Evolutionary conservation across 176 grass and related monocot genomes (phyloP).

Genomic region (Avena eriantha): DNA sequence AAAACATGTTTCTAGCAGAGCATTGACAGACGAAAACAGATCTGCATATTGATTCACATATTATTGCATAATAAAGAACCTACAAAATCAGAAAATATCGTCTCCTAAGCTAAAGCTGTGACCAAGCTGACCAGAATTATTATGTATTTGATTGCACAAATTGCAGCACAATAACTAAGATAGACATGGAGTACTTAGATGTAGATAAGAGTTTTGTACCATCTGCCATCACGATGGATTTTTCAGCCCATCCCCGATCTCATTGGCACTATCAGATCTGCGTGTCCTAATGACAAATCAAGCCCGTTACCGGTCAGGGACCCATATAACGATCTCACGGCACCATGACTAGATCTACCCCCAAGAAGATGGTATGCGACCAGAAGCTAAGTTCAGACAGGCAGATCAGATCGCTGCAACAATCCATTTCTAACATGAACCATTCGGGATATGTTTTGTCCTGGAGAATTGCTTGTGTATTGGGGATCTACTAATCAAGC

Average conservation of each 20-base stretch:
- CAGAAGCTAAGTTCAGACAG: neutral
- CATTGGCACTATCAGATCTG: conserved; percentile 14
- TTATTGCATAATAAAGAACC: neutral
- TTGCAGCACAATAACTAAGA: neutral
- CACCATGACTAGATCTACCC: neutral
- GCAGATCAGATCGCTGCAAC: neutral
- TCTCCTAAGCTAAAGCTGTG: neutral
- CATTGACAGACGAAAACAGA: neutral
- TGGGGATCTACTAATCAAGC: conserved; percentile 12
- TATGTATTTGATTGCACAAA: neutral
- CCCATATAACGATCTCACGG: neutral
- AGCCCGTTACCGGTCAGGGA: neutral
- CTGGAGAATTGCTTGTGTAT: neutral
- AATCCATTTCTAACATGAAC: neutral
- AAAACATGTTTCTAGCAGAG: neutral
- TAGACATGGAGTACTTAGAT: neutral
- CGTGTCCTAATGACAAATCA: neutral
- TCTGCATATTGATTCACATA: neutral
- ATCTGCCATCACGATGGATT: too few species aligned
- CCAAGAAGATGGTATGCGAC: neutral
- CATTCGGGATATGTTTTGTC: neutral
- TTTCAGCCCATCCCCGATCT: too few species aligned
- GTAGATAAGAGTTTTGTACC: too few species aligned
- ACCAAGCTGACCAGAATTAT: neutral
- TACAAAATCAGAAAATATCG: neutral